Evolutionary conservation across 2,329 filamentous ascomycete species (phyloP).

Genomic region (Phialemoniopsis sp.): DNA sequence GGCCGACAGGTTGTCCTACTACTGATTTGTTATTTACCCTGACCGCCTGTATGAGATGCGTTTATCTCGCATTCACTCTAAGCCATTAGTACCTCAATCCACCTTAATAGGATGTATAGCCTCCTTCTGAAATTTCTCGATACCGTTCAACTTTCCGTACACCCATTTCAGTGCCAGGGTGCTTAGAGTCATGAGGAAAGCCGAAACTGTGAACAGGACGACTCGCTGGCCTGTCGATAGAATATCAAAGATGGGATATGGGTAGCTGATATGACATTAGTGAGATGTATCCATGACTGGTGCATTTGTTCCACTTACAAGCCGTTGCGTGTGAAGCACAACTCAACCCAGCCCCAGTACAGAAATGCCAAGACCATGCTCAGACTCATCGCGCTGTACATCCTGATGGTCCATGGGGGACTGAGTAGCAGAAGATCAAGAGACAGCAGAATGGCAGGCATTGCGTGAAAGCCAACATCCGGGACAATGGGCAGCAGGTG

Average conservation of each 20-base stretch:
- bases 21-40: too few species aligned
- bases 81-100: too few species aligned
- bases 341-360: conserved; percentile 77
- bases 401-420: conserved; percentile 66
- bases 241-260: conserved; percentile 78
- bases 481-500: conserved; percentile 41
- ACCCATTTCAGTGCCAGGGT: conserved; percentile 66
- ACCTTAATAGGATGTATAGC: conserved; percentile 23
- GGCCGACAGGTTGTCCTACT: too few species aligned
- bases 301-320: conserved; percentile 36
- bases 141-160: conserved; percentile 64
- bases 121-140: conserved; percentile 32
- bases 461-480: conserved; percentile 61
- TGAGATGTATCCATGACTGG: neutral
- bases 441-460: conserved; percentile 60
- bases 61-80: too few species aligned
- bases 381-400: conserved; percentile 53
- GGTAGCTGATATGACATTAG: conserved; percentile 53
- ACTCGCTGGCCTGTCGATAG: conserved; percentile 63
- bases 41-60: too few species aligned
- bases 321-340: conserved; percentile 64
- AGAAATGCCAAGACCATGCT: conserved; percentile 56
- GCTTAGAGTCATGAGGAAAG: conserved; percentile 66
- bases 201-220: conserved; percentile 65
- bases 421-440: conserved; percentile 65